Evolutionary conservation across 2,329 filamentous ascomycete species (phyloP).

Genomic region (Neoarthrinium moseri): DNA sequence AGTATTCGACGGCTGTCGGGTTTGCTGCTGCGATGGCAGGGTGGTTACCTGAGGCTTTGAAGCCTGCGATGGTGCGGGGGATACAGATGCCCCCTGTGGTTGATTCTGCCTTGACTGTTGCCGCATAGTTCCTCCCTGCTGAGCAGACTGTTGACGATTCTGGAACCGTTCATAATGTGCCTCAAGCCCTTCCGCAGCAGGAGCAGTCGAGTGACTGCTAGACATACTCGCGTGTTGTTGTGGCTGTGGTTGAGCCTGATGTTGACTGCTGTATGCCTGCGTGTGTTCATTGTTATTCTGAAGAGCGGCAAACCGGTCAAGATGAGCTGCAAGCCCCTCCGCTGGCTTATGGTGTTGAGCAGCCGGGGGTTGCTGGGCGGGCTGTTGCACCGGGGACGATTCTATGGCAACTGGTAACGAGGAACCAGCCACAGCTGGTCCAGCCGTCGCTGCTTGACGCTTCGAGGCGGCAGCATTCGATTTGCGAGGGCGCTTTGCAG

Average conservation of each 20-base stretch:
- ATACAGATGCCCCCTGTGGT: conserved; percentile 21
- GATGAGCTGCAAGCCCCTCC: conserved; percentile 28
- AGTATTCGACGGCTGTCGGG: conserved; percentile 20
- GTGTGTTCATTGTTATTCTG: conserved; percentile 23
- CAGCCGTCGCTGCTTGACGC: conserved; percentile 18
- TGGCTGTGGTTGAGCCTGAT: conserved; percentile 23
- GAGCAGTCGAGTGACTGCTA: conserved; percentile 3
- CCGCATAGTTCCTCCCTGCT: neutral
- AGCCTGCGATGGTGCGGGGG: conserved; percentile 25
- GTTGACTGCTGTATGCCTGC: conserved; percentile 20
- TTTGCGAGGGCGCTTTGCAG: conserved; percentile 28
- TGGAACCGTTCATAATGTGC: conserved; percentile 30
- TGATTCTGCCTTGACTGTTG: conserved; percentile 10
- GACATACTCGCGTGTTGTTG: conserved; percentile 12
- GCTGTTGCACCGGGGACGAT: conserved; percentile 16
- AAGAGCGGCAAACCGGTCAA: conserved; percentile 22
- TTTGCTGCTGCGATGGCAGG: conserved; percentile 25
- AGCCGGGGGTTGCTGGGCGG: conserved; percentile 14
- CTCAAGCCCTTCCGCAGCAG: conserved; percentile 23
- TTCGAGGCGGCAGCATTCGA: conserved; percentile 22
- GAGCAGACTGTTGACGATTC: conserved; percentile 22
- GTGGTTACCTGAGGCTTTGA: conserved; percentile 27
- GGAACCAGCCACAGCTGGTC: neutral
- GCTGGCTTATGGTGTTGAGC: conserved; percentile 19
- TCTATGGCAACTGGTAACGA: too few relatives aligned